Base-by-base conservation (phyloP, 169 alveolate species). In the Theileria luwenshuni region DNA sequence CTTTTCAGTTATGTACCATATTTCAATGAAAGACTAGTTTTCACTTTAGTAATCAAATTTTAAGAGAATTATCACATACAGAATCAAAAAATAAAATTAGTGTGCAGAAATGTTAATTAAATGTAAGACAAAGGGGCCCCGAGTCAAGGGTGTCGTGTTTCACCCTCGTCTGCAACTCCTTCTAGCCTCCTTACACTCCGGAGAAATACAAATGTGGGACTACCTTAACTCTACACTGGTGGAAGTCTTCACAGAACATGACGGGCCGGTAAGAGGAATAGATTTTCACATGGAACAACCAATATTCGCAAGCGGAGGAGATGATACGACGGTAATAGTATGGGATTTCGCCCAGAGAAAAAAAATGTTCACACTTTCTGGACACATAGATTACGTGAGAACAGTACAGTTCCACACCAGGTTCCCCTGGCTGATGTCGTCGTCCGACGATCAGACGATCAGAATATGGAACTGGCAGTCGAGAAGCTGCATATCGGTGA, bases 401-500 rank as follows among this genome's bases (percentile, higher is more conserved):
- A 96, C 97, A 15, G 99, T 96, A 23, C 93, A 94, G 76, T 96
- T 97, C 74, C 99, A 97, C 80, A 77, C 88, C 43, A 97, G 94
- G 58, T 94, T 96, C 56, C 98, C 99, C 10, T 97, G 99, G 99
- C 90, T 96, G 35, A 83, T 97, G 38, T 94, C 98, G 38, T 83
- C 97, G 8, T 93, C 98, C 0, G 99, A 97, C 79, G 99, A 97
- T 76, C 96, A 95, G 83, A 97, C 99, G 0, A 90, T 95, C 72
- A 79, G 99, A 56, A 94, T 97, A 21, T 97, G 99, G 99, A 97
- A 97, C 86, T 97, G 98, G 98, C 96, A 96, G 65, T 92, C 95
- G 67, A 77, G 99, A 73, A 87, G 86, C 13, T 92, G 95, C 43
- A 87, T 92, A 33, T 85, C 91, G 13, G 94, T 92, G 6, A 77